Base-by-base conservation (phyloP, 2,329 filamentous ascomycete species). In the Xylaria sp. region DNA sequence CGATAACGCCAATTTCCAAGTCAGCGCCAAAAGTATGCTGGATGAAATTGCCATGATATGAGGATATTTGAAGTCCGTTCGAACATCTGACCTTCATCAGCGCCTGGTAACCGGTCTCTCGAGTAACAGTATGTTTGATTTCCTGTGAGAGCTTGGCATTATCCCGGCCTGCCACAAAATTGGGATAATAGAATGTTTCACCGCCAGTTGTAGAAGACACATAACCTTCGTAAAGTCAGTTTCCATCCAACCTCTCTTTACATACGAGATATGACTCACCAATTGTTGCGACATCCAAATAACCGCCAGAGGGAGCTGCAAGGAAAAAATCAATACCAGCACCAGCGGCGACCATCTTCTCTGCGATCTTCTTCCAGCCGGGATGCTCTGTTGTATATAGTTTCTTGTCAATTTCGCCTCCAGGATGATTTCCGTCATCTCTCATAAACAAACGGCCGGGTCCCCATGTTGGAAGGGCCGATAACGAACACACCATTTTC, bases 31-130 rank as follows among this genome's bases (percentile, higher is more conserved):
- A 97, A 0, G 92, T 96, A 80, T 97, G 94, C 76, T 99, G 96
- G 57, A 96, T 87, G 77, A 98, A 99, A 81, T 97, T 97, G 72
- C 96, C 96, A 75, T 97, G 93, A 76, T 99, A 99, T n/a, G 89
- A 88, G 17, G 93, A 89, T 17, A 99, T 91, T 77, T 99, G 96
- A 59, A 99, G 84, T 20, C 96, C 96, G 74, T 97, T 99, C 20
- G 94, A 97, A 82, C 96, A 99, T 69, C 96, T 91, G 65, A 99
- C 95, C 84, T 99, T 99, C 93, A 99, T 96, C 73, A 99, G 83
- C 22, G 94, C 94, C 80, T 97, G 95, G 82, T 93, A 98, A 25
- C 96, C 96, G 53, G 95, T 97, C 78, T 97, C 94, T 69, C 96
- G 87, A 2, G 90, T 94, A 33, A 97, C 89, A 0, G 92, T 89